Conservation (phyloP, 2,329 filamentous ascomycete species). For the Pseudogymnoascus sp. region DNA sequence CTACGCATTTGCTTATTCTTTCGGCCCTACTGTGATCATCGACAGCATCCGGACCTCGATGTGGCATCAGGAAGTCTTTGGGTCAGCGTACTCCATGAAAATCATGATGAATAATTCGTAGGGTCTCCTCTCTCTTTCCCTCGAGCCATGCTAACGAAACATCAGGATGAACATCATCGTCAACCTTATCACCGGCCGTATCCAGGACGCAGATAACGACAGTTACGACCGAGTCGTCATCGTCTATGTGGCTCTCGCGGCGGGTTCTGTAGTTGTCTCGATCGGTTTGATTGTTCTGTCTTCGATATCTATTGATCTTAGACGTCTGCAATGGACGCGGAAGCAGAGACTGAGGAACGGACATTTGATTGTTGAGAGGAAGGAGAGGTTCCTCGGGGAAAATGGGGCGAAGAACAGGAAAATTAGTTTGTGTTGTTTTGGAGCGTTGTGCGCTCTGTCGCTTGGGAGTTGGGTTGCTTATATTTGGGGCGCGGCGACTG, state of each 20-base stretch:
- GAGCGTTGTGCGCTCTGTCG: constrained; percentile 39
- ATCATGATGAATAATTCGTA: constrained; percentile 55
- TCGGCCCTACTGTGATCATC: constrained; percentile 54
- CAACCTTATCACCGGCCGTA: constrained; percentile 49
- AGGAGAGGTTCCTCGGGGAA: constrained; percentile 36
- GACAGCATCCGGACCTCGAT: constrained; percentile 55
- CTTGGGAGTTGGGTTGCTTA: constrained; percentile 50
- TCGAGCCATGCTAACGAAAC: neutral
- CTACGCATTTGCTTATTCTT: constrained; percentile 48
- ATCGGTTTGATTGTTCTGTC: constrained; percentile 35
- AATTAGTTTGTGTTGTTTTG: constrained; percentile 41
- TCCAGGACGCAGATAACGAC: constrained; percentile 53
- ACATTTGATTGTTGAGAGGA: constrained; percentile 38
- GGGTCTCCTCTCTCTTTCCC: constrained; percentile 20
- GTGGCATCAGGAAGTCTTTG: constrained; percentile 55
- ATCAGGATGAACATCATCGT: constrained; percentile 54
- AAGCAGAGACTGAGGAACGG: constrained; percentile 45
- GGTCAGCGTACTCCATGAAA: constrained; percentile 54
- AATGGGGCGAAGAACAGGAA: constrained; percentile 34
- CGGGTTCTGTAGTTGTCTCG: constrained; percentile 42
- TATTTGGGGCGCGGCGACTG: constrained; percentile 55
- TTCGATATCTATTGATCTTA: constrained; percentile 38
- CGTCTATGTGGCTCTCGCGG: constrained; percentile 50
- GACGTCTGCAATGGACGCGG: constrained; percentile 51
- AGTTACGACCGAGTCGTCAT: constrained; percentile 50